These are phyloP conservation scores for Pyracantha coccinea DNA, from an alignment of 331 rosid genomes.

Conservation along the genomic window DNA sequence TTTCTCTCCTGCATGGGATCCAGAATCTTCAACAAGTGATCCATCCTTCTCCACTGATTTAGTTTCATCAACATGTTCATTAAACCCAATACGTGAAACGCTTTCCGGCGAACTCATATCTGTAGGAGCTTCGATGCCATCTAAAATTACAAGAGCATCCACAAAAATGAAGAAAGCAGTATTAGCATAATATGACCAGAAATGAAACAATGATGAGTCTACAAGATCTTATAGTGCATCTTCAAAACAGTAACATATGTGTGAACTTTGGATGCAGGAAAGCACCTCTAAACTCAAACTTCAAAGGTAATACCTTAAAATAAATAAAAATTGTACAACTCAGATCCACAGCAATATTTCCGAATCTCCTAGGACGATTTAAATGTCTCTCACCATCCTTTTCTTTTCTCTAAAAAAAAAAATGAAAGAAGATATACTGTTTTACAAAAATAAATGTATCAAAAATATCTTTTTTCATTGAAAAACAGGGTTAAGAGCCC, in stretches of 20 bases:
- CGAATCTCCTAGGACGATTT: background rate
- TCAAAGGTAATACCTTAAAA: background rate
- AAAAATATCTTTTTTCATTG: background rate
- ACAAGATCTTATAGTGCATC: background rate
- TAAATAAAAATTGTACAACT: background rate
- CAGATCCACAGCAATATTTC: background rate
- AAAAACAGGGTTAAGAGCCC: too few relatives aligned
- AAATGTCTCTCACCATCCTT: background rate
- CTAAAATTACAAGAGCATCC: conserved; percentile 17
- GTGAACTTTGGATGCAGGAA: background rate
- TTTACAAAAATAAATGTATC: background rate
- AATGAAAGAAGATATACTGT: background rate
- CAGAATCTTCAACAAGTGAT: conserved; percentile 10
- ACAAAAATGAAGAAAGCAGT: background rate
- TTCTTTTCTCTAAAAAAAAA: background rate
- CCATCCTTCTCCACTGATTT: conserved; percentile 6
- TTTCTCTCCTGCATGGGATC: conserved; percentile 10
- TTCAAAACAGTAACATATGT: background rate
- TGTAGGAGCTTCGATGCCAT: conserved; percentile 16
- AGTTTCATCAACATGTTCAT: conserved; percentile 12
- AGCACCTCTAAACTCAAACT: background rate
- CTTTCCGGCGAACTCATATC: conserved; percentile 2
- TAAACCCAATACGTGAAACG: conserved; percentile 3
- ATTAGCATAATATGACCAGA: background rate
- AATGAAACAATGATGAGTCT: background rate